phyloP scores from a whole-genome alignment of 2,329 filamentous ascomycete genomes.

The Aspergillus pseudotamarii region DNA sequence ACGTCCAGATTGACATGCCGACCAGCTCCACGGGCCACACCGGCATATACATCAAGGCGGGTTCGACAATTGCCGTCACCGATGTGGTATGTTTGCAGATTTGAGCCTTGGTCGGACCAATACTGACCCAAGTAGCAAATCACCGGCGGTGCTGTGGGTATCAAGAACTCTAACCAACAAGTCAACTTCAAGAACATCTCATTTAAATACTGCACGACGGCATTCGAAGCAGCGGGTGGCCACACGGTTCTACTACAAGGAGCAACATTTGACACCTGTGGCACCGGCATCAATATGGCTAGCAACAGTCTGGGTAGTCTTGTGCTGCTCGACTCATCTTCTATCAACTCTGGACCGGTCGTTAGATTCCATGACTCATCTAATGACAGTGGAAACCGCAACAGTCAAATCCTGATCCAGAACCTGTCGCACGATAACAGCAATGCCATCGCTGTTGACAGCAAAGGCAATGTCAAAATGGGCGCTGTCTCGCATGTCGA shows the following conservation, averaged over 20 bases:
- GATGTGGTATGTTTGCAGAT: conserved; percentile 25
- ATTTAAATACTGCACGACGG: conserved; percentile 63
- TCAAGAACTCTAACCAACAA: conserved; percentile 35
- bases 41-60: conserved; percentile 30
- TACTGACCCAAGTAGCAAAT: conserved; percentile 20
- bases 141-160: conserved; percentile 30
- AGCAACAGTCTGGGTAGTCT: conserved; percentile 29
- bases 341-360: conserved; percentile 27
- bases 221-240: conserved; percentile 45
- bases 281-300: conserved; percentile 33
- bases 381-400: conserved; percentile 27
- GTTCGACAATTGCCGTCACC: conserved; percentile 30
- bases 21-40: conserved; percentile 28
- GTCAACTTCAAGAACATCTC: conserved; percentile 51
- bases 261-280: conserved; percentile 31
- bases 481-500: conserved; percentile 23
- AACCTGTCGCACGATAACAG: conserved; percentile 27
- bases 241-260: conserved; percentile 30
- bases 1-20: conserved; percentile 38
- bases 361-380: conserved; percentile 33
- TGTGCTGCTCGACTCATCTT: conserved; percentile 32
- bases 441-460: conserved; percentile 34
- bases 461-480: conserved; percentile 24
- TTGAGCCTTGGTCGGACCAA: background rate
- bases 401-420: conserved; percentile 33